Evolutionary conservation across 306 rosid species (phyloP).

Genomic region (apple (Malus domestica)): ASM211411v1 NC_041803.1:10933001-10933500

Average conservation of each 20-base stretch:
- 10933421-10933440: background rate
- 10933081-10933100: background rate
- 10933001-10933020: background rate
- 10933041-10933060: background rate
- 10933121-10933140: background rate
- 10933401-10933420: background rate
- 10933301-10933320: slow-evolving; percentile 57
- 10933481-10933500: background rate
- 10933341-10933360: slow-evolving; percentile 81
- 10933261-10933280: slow-evolving; percentile 93
- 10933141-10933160: slow-evolving; percentile 70
- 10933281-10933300: slow-evolving; percentile 71
- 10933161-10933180: slow-evolving; percentile 66
- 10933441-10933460: background rate
- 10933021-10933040: background rate
- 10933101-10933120: background rate
- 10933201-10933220: slow-evolving; percentile 88
- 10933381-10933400: slow-evolving; percentile 55
- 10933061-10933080: background rate
- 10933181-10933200: slow-evolving; percentile 89
- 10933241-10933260: slow-evolving; percentile 76
- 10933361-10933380: slow-evolving; percentile 74
- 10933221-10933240: slow-evolving; percentile 86
- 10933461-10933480: background rate
- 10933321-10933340: slow-evolving; percentile 89